A percentile compares a stretch with the other conserved stretches of the same genome.
phyloP scores from a whole-genome alignment of 2,329 filamentous ascomycete species.

The Paramyrothecium sp. region DNA sequence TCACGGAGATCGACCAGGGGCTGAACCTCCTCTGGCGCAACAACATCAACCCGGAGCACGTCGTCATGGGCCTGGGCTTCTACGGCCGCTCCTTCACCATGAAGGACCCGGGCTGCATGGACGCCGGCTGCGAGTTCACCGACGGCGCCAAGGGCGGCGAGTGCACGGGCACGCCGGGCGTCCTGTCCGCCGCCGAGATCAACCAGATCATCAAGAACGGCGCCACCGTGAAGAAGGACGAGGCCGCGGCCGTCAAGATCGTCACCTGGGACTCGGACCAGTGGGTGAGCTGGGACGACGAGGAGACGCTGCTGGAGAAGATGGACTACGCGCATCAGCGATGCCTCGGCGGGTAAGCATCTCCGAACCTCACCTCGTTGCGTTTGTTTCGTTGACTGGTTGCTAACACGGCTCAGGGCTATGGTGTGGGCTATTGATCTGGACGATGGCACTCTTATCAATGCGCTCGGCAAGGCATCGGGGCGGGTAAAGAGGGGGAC shows the following conservation, averaged over 20 bases:
- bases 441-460: too few species aligned
- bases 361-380: too few species aligned
- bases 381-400: too few species aligned
- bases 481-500: too few species aligned
- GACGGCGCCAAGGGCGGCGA: conserved; percentile 19
- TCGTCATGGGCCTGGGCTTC: conserved; percentile 44
- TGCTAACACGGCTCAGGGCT: too few species aligned
- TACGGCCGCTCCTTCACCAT: conserved; percentile 38
- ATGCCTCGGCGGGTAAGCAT: too few species aligned
- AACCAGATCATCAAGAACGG: conserved; percentile 20
- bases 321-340: conserved; percentile 19
- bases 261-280: conserved; percentile 28
- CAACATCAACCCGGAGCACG: conserved; percentile 36
- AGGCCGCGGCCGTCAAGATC: conserved; percentile 26
- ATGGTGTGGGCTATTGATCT: too few species aligned
- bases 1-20: conserved; percentile 42
- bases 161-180: conserved; percentile 26
- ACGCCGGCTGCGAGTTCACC: conserved; percentile 26
- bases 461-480: too few species aligned
- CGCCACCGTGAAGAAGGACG: conserved; percentile 16
- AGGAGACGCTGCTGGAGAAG: conserved; percentile 29
- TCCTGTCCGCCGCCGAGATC: conserved; percentile 31
- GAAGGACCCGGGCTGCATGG: conserved; percentile 18
- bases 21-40: conserved; percentile 48
- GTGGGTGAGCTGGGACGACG: conserved; percentile 37